Evolutionary conservation across 2,329 filamentous ascomycete genomes (phyloP).

Genomic region (Aspergillus jensenii): DNA sequence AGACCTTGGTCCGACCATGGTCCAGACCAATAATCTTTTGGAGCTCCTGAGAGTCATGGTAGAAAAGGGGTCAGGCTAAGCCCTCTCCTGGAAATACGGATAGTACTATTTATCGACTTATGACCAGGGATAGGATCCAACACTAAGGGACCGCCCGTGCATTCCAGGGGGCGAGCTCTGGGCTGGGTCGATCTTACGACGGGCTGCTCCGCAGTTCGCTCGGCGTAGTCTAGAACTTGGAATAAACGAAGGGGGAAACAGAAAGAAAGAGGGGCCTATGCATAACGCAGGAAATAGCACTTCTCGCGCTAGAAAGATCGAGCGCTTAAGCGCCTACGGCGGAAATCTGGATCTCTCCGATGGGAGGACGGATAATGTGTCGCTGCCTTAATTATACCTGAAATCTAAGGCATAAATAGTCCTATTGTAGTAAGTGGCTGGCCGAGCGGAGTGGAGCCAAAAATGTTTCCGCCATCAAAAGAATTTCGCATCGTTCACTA

Average conservation of each 20-base stretch:
- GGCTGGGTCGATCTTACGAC: background rate
- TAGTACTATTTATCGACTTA: background rate
- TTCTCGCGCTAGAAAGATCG: background rate
- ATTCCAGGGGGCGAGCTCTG: background rate
- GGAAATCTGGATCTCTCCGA: background rate
- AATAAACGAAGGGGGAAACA: background rate
- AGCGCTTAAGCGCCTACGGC: constrained; percentile 22
- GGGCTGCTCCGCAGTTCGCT: background rate
- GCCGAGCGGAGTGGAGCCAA: constrained; percentile 11
- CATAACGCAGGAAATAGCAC: background rate
- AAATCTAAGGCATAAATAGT: background rate
- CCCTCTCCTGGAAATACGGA: background rate
- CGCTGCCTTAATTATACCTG: constrained; percentile 7
- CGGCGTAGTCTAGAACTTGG: background rate
- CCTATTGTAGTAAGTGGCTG: constrained; percentile 24
- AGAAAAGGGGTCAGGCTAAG: background rate
- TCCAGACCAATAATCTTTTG: too few species aligned
- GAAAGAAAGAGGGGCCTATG: background rate
- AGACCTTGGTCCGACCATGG: background rate
- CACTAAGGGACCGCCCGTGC: background rate
- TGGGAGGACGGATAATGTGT: background rate
- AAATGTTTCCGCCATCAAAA: constrained; percentile 23
- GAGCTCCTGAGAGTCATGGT: too few species aligned
- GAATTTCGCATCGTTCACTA: constrained; percentile 10
- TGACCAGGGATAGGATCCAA: background rate